phyloP scores from a whole-genome alignment of 140 eudicot species.

The Flaveria floridana region DNA sequence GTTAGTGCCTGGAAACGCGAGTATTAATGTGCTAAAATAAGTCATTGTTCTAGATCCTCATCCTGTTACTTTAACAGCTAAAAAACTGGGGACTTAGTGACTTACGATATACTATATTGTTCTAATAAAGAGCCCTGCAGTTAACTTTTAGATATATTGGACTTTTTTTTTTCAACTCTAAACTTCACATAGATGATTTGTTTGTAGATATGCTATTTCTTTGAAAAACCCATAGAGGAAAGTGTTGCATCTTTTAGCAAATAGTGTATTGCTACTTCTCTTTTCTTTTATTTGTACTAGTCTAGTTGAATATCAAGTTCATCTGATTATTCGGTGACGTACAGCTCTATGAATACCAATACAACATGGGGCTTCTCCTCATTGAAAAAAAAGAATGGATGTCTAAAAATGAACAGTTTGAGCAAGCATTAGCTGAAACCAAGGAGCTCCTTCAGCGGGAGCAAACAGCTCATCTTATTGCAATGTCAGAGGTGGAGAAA shows the following conservation, averaged over 20 bases:
- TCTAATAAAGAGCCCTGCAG: too few relatives aligned
- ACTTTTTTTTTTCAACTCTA: conserved; percentile 4
- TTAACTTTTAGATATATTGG: background rate
- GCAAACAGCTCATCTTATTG: conserved; percentile 67
- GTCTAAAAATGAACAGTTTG: conserved; percentile 60
- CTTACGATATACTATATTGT: too few relatives aligned
- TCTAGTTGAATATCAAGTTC: conserved; percentile 6
- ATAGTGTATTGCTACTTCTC: background rate
- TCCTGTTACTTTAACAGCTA: too few relatives aligned
- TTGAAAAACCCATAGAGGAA: conserved; percentile 11
- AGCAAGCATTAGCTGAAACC: conserved; percentile 49
- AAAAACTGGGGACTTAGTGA: too few relatives aligned
- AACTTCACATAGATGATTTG: background rate
- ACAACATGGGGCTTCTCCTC: conserved; percentile 91
- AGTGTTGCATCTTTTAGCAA: background rate
- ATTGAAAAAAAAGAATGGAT: conserved; percentile 82
- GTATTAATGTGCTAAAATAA: too few relatives aligned
- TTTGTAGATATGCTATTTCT: background rate
- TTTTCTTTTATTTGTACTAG: background rate
- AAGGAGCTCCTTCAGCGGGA: conserved; percentile 68
- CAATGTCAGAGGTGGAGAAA: conserved; percentile 75
- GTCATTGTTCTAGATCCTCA: too few relatives aligned
- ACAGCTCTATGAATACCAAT: conserved; percentile 94
- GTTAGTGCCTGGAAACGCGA: background rate
- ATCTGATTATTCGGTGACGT: conserved; percentile 25